Base-by-base conservation (phyloP, 169 alveolate species). In the Cryptosporidium sp. region DNA sequence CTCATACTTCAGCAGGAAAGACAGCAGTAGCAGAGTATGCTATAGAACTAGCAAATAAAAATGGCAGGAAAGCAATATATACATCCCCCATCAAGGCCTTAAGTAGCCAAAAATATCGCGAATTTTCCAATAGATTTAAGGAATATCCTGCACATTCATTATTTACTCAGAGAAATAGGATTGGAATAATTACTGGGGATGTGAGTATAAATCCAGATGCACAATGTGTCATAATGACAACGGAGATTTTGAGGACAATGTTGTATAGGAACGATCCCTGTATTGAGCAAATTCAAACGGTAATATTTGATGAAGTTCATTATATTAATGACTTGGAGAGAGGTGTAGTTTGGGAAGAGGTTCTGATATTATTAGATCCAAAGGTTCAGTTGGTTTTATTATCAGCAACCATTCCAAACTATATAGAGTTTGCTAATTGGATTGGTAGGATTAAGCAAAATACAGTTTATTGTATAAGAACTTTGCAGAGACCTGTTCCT, bases 301-400 rank as follows among this genome's bases (percentile, higher is more conserved):
- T 98, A 1, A 97, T 98, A 35, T 98, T 98, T 92, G 99, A 99
- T 93, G 99, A 99, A 86, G 99, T 98, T 0, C 99, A 99, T 93
- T 99, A 98, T 93, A 95, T 98, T 48, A 97, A 97, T 91, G 99
- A 99, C 92, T 91, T 93, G 31, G 98, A 95, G 69, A 93, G 99
- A 62, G 99, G 99, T 9, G 98, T 97, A 45, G 99, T 98, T 14
- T 99, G 99, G 99, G 99, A 99, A 92, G 99, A 99, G 89, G 97
- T 97, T 14, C 93, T 98, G 84, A 97, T 98, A 51, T 93, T 98
- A 96, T 94, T 99, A 21, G 97, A 97, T 18, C 99, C 97, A 18
- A 95, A 95, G 39, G 93, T 95, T n/a, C 97, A 95, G 68, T 71
- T 98, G 85, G 97, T 98, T 39, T 94, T 98, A 96, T 94, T 98